Percentiles rank a stretch among this genome's conserved stretches.
Evolutionary conservation across 768 basidiomycete species (phyloP).

Genomic region (Gloeophyllum trabeum): DNA sequence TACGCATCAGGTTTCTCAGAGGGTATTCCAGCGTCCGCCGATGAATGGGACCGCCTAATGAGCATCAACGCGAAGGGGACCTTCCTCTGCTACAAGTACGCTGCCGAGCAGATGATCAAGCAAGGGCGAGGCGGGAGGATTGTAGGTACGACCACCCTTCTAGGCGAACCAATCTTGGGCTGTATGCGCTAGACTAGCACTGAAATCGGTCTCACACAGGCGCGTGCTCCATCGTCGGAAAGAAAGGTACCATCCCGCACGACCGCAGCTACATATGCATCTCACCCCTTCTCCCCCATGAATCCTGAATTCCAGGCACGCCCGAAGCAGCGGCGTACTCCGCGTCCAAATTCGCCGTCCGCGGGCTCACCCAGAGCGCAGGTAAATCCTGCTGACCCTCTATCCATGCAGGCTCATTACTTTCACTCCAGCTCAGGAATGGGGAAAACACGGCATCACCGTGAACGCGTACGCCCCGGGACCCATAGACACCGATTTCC

Average conservation of each 20-base stretch:
- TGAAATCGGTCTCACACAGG: neutral
- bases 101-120: conserved; percentile 24
- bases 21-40: conserved; percentile 4
- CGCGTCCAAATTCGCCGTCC: neutral
- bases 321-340: neutral
- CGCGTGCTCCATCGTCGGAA: neutral
- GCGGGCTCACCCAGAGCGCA: neutral
- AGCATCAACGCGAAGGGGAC: conserved; percentile 20
- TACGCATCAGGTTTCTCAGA: neutral
- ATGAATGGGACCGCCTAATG: conserved; percentile 17
- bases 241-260: neutral
- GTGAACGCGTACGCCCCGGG: conserved; percentile 4
- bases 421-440: neutral
- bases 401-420: neutral
- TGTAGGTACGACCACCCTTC: conserved; percentile 17
- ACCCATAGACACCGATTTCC: conserved; percentile 4
- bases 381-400: neutral
- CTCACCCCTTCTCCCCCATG: neutral
- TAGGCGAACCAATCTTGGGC: neutral
- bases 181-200: neutral
- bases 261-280: neutral
- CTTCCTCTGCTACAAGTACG: conserved; percentile 29
- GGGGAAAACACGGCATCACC: neutral
- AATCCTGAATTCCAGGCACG: neutral
- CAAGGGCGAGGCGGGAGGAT: conserved; percentile 28